These are phyloP conservation scores for Alternaria sp. DNA, from an alignment of 2,329 filamentous ascomycete genomes.

Conservation along the genomic window DNA sequence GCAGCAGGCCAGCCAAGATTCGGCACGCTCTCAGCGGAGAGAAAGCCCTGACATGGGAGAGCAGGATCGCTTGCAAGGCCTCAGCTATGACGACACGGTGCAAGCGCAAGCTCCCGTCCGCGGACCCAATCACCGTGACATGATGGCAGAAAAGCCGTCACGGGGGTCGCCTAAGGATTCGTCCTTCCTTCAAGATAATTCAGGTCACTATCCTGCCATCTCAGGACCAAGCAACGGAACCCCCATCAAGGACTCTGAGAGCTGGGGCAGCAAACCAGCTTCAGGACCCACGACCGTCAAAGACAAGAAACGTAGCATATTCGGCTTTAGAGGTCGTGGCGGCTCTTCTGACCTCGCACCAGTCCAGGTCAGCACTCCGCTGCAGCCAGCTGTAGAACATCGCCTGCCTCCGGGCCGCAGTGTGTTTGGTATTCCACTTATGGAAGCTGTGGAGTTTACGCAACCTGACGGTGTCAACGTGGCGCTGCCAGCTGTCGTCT, in stretches of 20 bases:
- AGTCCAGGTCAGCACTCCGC: constrained; percentile 33
- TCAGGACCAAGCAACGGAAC: constrained; percentile 85
- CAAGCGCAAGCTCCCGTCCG: constrained; percentile 64
- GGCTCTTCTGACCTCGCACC: constrained; percentile 70
- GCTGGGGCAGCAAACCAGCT: constrained; percentile 77
- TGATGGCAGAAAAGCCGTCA: constrained; percentile 23
- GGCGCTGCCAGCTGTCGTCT: constrained; percentile 88
- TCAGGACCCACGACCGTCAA: constrained; percentile 63
- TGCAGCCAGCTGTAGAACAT: constrained; percentile 29
- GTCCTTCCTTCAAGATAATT: constrained; percentile 40
- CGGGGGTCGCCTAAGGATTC: constrained; percentile 44
- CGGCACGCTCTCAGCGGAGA: constrained; percentile 35
- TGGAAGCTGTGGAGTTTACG: constrained; percentile 84
- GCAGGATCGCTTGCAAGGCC: constrained; percentile 50
- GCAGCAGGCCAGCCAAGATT: constrained; percentile 42
- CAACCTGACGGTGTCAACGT: constrained; percentile 74
- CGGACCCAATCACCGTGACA: constrained; percentile 48
- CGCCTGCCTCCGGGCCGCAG: constrained; percentile 56
- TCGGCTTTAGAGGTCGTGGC: constrained; percentile 67
- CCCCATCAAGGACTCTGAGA: constrained; percentile 80
- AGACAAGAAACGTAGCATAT: constrained; percentile 78
- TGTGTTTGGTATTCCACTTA: constrained; percentile 84
- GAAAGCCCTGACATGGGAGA: constrained; percentile 50
- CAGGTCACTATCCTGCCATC: constrained; percentile 60
- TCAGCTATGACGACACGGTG: constrained; percentile 64